Base-by-base conservation (phyloP, 805 yeast species). In the Cyberlindnera samutprakarnensis region DNA sequence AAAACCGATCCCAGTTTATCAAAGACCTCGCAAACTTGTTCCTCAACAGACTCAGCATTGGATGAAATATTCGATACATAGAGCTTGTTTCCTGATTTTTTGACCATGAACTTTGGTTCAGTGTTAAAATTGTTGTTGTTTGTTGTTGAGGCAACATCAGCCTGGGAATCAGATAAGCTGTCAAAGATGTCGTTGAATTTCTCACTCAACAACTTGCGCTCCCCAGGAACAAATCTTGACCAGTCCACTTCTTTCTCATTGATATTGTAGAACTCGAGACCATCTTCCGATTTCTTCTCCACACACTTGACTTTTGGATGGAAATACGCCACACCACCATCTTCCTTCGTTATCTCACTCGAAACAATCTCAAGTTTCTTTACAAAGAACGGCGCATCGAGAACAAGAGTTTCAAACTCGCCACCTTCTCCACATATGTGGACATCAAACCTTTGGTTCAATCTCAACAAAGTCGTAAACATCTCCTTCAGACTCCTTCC, bases 381-480 rank as follows among this genome's bases (percentile, higher is more conserved):
- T 20, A 59, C 60, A 59, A 90, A 92, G 38, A 85, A 78, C 0
- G 95, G 94, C 1, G 94, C 85, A 55, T 92, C 96, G 18, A 92
- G 62, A 3, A 90, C 97, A 44, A 90, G 61, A 0, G 96, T 80
- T 54, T 92, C 99, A 56, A 86, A 92, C 56, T 92, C 99, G 1
- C 99, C 99, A 21, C 99, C 99, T 62, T 92, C 99, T 11, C 99
- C 99, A 61, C 98, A 92, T 0, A 92, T 76, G 54, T 90, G 96
- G 11, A 88, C 83, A 2, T 88, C 94, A 57, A 73, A 88, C 54
- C 62, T 59, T 8, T 52, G 38, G 52, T 87, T 80, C 38, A 88
- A 59, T 24, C 62, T 61, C 10, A 62, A 41, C 51, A 92, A 55
- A 1, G 61, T 68, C 1, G 85, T 81, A 34, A 68, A 70, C 41